Base-by-base conservation (phyloP, 768 basidiomycete species). In the Psilocybe cubensis region DNA sequence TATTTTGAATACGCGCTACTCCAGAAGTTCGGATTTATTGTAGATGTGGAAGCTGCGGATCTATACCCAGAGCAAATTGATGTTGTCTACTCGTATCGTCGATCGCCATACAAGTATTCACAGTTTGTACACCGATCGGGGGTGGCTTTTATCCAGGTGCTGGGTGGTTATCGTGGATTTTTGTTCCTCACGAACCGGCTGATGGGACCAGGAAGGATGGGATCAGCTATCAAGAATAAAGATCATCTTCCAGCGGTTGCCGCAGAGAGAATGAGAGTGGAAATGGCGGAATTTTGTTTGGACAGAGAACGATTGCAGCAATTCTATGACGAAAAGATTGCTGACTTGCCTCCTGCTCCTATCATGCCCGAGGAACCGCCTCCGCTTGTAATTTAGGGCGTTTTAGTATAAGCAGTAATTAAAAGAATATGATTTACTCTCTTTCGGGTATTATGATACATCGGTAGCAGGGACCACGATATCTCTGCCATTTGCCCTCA, bases 101-200 rank as follows among this genome's bases (percentile, higher is more conserved):
- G 89, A 35, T 75, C 84, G 40, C 80, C 87, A 3, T 92, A 86
- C 76, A 80, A 82, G 60, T 84, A 94, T 72, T 91, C 94, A 18
- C 96, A 98, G 68, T 98, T 93, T 69, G 90, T 97, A 27, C 96
- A 97, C 67, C 86, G 88, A 47, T 85, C 89, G 4, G 97, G 97
- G 1, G 84, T 91, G 21, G 94, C 92, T 8, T 94, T 98, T 67
- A 86, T 94, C 8, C 94, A 97, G 69, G 88, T 96, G 56, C 66
- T 95, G 4, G 92, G 89, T 2, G 92, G 87, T 1, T 70, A 79
- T 3, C 79, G 88, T 52, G 94, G 95, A 0, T 96, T 94, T 72
- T 72, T 94, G 57, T 96, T 96, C 79, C 77, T 94, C 63, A 95
- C 91, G 52, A 98, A 98, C 69, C 79, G 94, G 21, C 75, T 96